These are phyloP conservation scores for Arthroderma sp. DNA, from an alignment of 2,329 filamentous ascomycete genomes.

Conservation along the genomic window DNA sequence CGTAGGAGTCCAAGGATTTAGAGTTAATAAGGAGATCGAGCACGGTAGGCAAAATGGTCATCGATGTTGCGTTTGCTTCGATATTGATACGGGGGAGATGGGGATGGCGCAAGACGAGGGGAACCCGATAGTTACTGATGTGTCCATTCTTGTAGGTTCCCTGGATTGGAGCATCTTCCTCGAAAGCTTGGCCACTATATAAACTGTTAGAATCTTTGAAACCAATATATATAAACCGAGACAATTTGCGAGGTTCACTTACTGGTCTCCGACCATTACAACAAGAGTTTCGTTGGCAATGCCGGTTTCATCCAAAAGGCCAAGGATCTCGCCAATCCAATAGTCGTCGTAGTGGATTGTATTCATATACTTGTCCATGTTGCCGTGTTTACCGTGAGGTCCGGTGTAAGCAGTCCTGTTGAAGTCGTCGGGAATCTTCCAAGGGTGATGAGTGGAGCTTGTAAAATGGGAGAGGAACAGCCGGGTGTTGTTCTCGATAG, in stretches of 20 bases:
- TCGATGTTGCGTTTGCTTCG: constrained; percentile 27
- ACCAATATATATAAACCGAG: neutral
- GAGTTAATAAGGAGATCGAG: constrained; percentile 33
- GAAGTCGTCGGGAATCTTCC: constrained; percentile 23
- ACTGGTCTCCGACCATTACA: constrained; percentile 35
- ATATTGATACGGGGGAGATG: constrained; percentile 30
- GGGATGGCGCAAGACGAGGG: constrained; percentile 33
- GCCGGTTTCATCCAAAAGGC: constrained; percentile 30
- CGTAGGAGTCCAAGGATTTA: constrained; percentile 23
- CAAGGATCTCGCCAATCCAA: constrained; percentile 28
- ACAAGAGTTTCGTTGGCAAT: constrained; percentile 35
- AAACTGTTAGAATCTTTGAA: neutral
- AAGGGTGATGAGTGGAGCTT: constrained; percentile 31
- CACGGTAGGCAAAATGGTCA: constrained; percentile 34
- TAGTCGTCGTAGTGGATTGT: constrained; percentile 27
- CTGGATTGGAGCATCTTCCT: constrained; percentile 25
- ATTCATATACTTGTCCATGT: constrained; percentile 33
- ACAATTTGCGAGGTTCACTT: constrained; percentile 5
- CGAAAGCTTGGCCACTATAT: constrained; percentile 29
- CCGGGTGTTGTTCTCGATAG: constrained; percentile 14
- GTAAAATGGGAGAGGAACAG: constrained; percentile 23
- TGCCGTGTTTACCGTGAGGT: constrained; percentile 16
- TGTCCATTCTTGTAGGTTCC: constrained; percentile 33
- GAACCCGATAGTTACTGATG: constrained; percentile 32
- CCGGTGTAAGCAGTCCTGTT: constrained; percentile 17